A percentile compares a stretch with the other conserved stretches of the same genome.
phyloP scores from a whole-genome alignment of 2,329 filamentous ascomycete species.

The Xylariaceae sp. region DNA sequence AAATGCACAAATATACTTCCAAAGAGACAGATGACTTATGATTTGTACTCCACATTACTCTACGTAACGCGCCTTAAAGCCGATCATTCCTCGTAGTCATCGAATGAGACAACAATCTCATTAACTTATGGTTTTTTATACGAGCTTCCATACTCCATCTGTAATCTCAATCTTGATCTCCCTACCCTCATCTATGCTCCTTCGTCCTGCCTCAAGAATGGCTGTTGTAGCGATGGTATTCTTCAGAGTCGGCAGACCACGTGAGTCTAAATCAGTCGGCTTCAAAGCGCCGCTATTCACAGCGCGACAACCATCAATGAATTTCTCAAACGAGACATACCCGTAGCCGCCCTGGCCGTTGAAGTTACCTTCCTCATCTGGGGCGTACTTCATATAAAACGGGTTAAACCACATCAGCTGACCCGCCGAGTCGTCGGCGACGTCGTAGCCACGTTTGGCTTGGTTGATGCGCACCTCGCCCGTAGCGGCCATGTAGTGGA shows the following conservation, averaged over 20 bases:
- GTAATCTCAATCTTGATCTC: constrained; percentile 69
- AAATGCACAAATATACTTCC: no score
- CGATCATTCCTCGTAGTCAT: no score
- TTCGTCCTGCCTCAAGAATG: constrained; percentile 81
- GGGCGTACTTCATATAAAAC: constrained; percentile 93
- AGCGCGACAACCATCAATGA: constrained; percentile 78
- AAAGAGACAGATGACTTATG: no score
- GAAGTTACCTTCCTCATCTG: constrained; percentile 93
- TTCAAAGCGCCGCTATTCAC: constrained; percentile 71
- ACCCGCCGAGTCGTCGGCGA: constrained; percentile 72
- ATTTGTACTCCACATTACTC: no score
- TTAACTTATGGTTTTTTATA: no score
- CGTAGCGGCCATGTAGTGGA: constrained; percentile 82
- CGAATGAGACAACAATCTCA: no score
- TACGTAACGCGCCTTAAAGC: no score
- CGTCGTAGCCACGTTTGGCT: constrained; percentile 90
- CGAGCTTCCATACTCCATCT: constrained; percentile 64
- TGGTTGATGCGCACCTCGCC: constrained; percentile 90
- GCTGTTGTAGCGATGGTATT: constrained; percentile 92
- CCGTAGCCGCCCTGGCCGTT: constrained; percentile 87
- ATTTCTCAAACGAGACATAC: constrained; percentile 94
- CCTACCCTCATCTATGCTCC: constrained; percentile 78
- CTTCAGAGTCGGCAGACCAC: constrained; percentile 76
- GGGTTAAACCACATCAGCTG: constrained; percentile 86
- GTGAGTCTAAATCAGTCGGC: constrained; percentile 71